phyloP scores from a whole-genome alignment of 2,329 filamentous ascomycete genomes.

The Apiospora koreana region DNA sequence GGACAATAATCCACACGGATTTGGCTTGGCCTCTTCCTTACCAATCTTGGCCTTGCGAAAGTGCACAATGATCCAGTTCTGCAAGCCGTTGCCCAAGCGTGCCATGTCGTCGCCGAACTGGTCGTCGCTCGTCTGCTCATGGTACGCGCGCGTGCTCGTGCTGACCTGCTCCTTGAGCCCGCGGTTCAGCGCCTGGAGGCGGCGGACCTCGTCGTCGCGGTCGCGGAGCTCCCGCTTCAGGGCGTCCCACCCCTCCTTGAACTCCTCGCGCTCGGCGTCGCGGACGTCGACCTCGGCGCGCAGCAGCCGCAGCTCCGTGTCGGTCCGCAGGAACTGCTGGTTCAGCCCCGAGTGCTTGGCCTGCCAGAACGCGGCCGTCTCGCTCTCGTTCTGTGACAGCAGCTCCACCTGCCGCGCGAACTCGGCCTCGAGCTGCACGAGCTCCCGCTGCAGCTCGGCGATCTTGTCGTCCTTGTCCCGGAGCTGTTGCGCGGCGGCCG shows the following conservation, averaged over 20 bases:
- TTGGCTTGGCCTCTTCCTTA: slow-evolving; percentile 30
- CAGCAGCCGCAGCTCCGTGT: slow-evolving; percentile 54
- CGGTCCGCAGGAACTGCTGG: slow-evolving; percentile 52
- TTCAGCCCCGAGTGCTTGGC: slow-evolving; percentile 53
- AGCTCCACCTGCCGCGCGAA: slow-evolving; percentile 55
- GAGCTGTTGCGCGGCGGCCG: slow-evolving; percentile 27
- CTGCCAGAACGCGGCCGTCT: slow-evolving; percentile 60
- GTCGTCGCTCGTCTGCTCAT: slow-evolving; percentile 64
- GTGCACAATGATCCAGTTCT: slow-evolving; percentile 74
- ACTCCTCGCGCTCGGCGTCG: slow-evolving; percentile 48
- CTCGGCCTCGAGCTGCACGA: slow-evolving; percentile 53
- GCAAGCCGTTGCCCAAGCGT: slow-evolving; percentile 64
- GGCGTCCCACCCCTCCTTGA: slow-evolving; percentile 51
- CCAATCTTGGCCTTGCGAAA: slow-evolving; percentile 64
- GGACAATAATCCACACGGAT: not conserved
- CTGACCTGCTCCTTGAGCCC: slow-evolving; percentile 74
- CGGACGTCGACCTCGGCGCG: slow-evolving; percentile 50
- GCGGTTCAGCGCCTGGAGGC: slow-evolving; percentile 59
- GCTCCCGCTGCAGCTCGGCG: slow-evolving; percentile 52
- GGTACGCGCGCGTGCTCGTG: slow-evolving; percentile 55
- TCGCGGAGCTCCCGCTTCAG: slow-evolving; percentile 46
- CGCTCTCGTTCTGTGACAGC: slow-evolving; percentile 55
- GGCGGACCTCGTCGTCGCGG: slow-evolving; percentile 57
- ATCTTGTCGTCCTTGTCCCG: slow-evolving; percentile 55
- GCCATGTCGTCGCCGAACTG: slow-evolving; percentile 64